These are phyloP conservation scores for Mucor ambiguus DNA, from an alignment of 371 early-diverging fungal genomes.

Conservation along the genomic window DNA sequence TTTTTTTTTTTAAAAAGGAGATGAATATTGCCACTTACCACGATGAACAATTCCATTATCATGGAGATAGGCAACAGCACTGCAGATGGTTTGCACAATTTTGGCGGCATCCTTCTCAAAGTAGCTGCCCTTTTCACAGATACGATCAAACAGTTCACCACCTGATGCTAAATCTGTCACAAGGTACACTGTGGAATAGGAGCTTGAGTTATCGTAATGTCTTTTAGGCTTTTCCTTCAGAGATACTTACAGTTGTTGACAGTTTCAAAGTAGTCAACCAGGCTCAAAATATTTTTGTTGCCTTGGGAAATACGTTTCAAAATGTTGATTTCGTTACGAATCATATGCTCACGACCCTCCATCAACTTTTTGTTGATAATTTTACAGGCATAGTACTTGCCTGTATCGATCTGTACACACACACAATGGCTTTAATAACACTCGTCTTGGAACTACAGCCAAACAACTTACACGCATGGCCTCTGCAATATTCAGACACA, in stretches of 20 bases:
- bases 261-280: slow-evolving; percentile 93
- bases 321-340: slow-evolving; percentile 88
- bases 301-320: slow-evolving; percentile 84
- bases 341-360: slow-evolving; percentile 89
- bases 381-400: slow-evolving; percentile 87
- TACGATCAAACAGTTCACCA: slow-evolving; percentile 91
- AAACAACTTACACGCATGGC: slow-evolving; percentile 47
- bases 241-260: slow-evolving; percentile 73
- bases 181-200: slow-evolving; percentile 67
- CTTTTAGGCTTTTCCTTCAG: neutral
- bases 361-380: slow-evolving; percentile 90
- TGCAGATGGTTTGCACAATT: slow-evolving; percentile 73
- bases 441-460: neutral
- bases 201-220: neutral
- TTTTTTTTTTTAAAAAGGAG: neutral
- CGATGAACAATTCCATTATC: slow-evolving; percentile 87
- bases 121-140: slow-evolving; percentile 79
- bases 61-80: slow-evolving; percentile 84
- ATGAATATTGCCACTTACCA: slow-evolving; percentile 52
- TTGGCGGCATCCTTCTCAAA: slow-evolving; percentile 89
- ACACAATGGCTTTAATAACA: neutral
- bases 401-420: slow-evolving; percentile 71
- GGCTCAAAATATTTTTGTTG: slow-evolving; percentile 84
- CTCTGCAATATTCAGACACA: slow-evolving; percentile 27
- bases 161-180: slow-evolving; percentile 90